Evolutionary conservation across 176 grass and related monocot genomes (phyloP), one percentile per base, ranked within the genome.

Genomic region (Cenchrus purpureus): DNA sequence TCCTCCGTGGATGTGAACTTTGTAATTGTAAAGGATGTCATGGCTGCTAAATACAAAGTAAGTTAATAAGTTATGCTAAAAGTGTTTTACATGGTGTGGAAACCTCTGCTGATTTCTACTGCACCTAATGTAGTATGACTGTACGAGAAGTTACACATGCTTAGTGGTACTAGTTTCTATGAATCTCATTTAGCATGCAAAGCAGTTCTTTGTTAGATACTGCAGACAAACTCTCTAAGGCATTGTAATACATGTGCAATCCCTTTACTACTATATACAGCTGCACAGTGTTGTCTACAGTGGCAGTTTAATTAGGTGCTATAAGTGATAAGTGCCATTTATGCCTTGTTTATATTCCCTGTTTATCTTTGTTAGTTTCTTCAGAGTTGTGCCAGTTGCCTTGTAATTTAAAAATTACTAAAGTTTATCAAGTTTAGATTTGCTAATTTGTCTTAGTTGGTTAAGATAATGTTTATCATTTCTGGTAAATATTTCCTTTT

Each of bases 1-100:
- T 57, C 68, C 52, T 89, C 89, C 72, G 77, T 65, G 69, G 96
- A 98, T 88, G 83, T 90, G 53, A 88, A 95, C 86, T 98, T 98
- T 82, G 91, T 95, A 73, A 87, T 98, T 79, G 91, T 86, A 53
- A 98, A 98, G 71, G 91, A 95, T 90, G 96, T 98, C 75, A 84
- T 87, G 73, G 89, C 84, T 77, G 34, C 83, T 76, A 95, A 98
- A 73, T 95, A 98, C 77, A 93, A 94, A 94, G 96, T 98, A 92
- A 89, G 90, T 87, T 79, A 50, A 91, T 98, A 92, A 89, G 88
- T 89, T 79, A 44, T 55, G n/a, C 71, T 77, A 52, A 53, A 87
- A 56, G 31, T n/a, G 60, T 59, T 67, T 43, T 67, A 68, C 31
- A 89, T 74, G 77, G 32, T 65, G 46, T 45, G 8, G 6, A 63